Conservation (phyloP, 345 rosid species). For the Cardamine chenopodiifolia region DNA sequence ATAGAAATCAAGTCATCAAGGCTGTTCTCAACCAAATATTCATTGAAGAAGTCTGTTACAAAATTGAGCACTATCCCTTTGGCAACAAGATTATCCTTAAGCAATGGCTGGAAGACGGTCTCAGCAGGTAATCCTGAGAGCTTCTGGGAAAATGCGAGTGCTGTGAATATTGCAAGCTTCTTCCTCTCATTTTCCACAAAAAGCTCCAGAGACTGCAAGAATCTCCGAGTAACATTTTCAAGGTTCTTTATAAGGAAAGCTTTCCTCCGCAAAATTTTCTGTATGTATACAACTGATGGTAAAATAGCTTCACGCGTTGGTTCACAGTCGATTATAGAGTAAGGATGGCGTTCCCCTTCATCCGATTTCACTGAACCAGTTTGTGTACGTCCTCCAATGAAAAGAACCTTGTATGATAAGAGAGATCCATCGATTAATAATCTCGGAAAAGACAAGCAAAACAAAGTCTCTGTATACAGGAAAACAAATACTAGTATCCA, state of each 20-base stretch:
- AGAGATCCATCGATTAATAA: neutral
- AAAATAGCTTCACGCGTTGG: slow-evolving; percentile 75
- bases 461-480: neutral
- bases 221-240: slow-evolving; percentile 88
- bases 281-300: slow-evolving; percentile 85
- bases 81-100: slow-evolving; percentile 94
- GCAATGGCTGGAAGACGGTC: slow-evolving; percentile 94
- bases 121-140: slow-evolving; percentile 95
- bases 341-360: slow-evolving; percentile 96
- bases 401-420: slow-evolving; percentile 68
- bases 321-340: slow-evolving; percentile 85
- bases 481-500: slow-evolving; percentile 8
- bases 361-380: slow-evolving; percentile 94
- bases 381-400: slow-evolving; percentile 98
- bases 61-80: slow-evolving; percentile 97
- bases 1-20: slow-evolving; percentile 91
- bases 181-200: slow-evolving; percentile 95
- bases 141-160: slow-evolving; percentile 96
- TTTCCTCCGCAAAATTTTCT: slow-evolving; percentile 83
- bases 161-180: slow-evolving; percentile 95
- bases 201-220: slow-evolving; percentile 95
- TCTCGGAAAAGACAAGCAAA: neutral
- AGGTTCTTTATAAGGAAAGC: slow-evolving; percentile 96
- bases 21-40: slow-evolving; percentile 87
- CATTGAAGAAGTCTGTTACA: slow-evolving; percentile 94